phyloP scores from a whole-genome alignment of 345 rosid species.

The Eucalyptus urophylla region DNA sequence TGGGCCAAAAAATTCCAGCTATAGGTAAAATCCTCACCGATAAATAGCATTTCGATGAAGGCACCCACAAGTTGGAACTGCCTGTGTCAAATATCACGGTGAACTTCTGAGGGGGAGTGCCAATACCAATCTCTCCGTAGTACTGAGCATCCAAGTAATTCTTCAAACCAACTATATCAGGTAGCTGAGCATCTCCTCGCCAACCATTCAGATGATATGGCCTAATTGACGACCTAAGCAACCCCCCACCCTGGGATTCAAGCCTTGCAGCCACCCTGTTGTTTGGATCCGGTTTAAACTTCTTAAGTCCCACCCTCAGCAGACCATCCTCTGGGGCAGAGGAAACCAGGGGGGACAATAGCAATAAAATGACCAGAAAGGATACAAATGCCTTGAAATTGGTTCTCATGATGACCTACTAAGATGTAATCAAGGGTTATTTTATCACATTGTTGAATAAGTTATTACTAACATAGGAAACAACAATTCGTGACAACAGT shows the following conservation, averaged over 20 bases:
- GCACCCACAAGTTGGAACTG: conserved; percentile 96
- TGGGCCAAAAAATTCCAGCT: not conserved
- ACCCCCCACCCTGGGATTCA: conserved; percentile 35
- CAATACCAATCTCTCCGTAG: conserved; percentile 87
- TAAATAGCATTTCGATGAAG: conserved; percentile 80
- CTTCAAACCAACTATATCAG: conserved; percentile 51
- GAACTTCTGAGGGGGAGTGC: conserved; percentile 92
- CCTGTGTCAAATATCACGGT: conserved; percentile 93
- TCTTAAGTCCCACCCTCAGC: conserved; percentile 61
- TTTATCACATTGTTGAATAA: not conserved
- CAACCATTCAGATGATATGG: conserved; percentile 7
- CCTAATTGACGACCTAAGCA: conserved; percentile 13
- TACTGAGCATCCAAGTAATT: conserved; percentile 90
- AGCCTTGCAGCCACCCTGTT: conserved; percentile 41
- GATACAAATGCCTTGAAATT: conserved; percentile 6
- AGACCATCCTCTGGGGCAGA: conserved; percentile 38
- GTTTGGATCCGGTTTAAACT: conserved; percentile 45
- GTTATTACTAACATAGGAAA: not conserved
- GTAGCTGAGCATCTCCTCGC: conserved; percentile 15
- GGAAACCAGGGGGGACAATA: conserved; percentile 21
- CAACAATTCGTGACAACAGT: not conserved
- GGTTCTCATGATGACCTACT: conserved; percentile 46
- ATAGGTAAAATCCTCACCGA: conserved; percentile 39
- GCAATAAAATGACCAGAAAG: conserved; percentile 23
- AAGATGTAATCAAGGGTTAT: not conserved